Evolutionary conservation across 1,284 basidiomycete genomes (phyloP).

Genomic region (Sporisorium iseilematis-ciliati): DNA sequence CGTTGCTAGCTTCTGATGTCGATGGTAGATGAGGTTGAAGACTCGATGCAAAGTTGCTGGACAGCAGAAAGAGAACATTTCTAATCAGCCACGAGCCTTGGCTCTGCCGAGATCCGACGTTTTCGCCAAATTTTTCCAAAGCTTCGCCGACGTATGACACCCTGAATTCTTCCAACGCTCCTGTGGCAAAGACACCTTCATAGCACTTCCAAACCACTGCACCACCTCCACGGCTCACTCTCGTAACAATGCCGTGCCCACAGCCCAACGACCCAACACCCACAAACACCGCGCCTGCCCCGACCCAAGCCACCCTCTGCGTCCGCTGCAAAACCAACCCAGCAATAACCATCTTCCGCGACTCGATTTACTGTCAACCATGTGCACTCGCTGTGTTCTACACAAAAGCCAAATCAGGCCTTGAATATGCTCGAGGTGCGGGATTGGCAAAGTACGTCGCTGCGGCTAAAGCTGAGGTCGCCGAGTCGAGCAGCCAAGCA

Average conservation of each 20-base stretch:
- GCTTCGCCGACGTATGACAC: constrained; percentile 16
- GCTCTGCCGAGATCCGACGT: constrained; percentile 34
- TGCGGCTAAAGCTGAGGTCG: constrained; percentile 6
- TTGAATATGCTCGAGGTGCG: constrained; percentile 59
- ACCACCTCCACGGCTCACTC: background rate
- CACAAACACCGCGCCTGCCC: background rate
- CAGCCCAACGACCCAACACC: constrained; percentile 37
- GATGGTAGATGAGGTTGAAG: background rate
- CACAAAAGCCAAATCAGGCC: constrained; percentile 52
- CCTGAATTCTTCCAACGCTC: background rate
- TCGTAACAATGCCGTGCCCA: constrained; percentile 41
- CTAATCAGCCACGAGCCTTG: background rate
- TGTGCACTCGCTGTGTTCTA: constrained; percentile 57
- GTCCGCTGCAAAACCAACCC: constrained; percentile 52
- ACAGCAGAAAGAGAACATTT: background rate
- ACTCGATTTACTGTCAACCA: constrained; percentile 55
- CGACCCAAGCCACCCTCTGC: constrained; percentile 23
- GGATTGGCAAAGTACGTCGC: constrained; percentile 52
- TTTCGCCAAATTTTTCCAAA: constrained; percentile 28
- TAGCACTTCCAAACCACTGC: background rate
- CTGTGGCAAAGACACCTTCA: constrained; percentile 6
- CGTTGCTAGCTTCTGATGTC: background rate
- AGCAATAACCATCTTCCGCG: constrained; percentile 47
- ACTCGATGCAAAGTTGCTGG: background rate
- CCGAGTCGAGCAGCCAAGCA: background rate